These are phyloP conservation scores for Aspergillus pseudoterreus DNA, from an alignment of 2,329 filamentous ascomycete species.

Conservation along the genomic window DNA sequence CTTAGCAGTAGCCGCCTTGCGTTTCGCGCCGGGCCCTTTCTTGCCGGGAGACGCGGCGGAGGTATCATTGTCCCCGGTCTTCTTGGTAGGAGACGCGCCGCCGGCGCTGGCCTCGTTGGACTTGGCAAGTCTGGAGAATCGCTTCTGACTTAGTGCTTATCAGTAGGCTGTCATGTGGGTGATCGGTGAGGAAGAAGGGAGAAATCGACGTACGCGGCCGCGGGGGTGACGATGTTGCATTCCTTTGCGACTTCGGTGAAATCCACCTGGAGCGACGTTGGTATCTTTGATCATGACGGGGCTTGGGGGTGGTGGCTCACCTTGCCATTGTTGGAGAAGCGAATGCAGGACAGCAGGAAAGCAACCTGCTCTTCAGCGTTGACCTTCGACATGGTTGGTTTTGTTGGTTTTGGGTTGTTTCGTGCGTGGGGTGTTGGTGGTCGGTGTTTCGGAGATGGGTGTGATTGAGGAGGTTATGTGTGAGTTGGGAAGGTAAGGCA, in stretches of 20 bases:
- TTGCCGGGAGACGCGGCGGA: conserved; percentile 11
- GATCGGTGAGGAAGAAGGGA: neutral
- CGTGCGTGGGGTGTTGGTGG: neutral
- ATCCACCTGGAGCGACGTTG: conserved; percentile 52
- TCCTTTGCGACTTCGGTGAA: conserved; percentile 63
- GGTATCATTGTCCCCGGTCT: conserved; percentile 16
- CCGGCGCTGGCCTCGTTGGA: conserved; percentile 9
- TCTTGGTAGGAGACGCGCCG: neutral
- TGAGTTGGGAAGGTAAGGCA: neutral
- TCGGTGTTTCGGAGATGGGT: too few species aligned
- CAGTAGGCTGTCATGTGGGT: neutral
- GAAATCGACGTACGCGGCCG: conserved; percentile 56
- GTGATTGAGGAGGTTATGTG: neutral
- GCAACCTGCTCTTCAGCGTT: conserved; percentile 55
- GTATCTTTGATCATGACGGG: neutral
- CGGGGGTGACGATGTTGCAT: conserved; percentile 61
- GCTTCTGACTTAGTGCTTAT: neutral
- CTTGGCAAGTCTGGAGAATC: conserved; percentile 52
- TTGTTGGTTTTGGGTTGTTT: neutral
- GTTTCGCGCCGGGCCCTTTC: conserved; percentile 16
- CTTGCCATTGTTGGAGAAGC: conserved; percentile 57
- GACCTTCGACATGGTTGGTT: conserved; percentile 45
- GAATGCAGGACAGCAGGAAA: conserved; percentile 51
- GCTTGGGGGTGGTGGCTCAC: conserved; percentile 36
- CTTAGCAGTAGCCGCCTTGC: conserved; percentile 1